These are phyloP conservation scores for Chlorella sorokiniana DNA, from an alignment of 139 green algal genomes.

Conservation along the genomic window DNA sequence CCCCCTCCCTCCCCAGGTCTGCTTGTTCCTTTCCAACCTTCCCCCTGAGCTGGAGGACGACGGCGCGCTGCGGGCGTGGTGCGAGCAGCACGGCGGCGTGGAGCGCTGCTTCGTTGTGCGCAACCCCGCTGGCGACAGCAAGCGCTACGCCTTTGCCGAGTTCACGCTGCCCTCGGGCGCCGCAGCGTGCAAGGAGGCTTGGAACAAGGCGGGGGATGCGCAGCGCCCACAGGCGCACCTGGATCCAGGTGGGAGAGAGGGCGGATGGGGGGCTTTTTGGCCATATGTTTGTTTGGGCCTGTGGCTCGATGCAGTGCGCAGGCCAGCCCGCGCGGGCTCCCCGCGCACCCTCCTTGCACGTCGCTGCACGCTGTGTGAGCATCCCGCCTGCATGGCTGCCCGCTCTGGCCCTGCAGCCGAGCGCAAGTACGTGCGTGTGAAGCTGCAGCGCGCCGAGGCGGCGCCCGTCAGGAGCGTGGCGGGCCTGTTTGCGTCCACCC, in stretches of 20 bases:
- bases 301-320: too few relatives aligned
- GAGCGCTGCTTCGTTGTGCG: slow-evolving; percentile 63
- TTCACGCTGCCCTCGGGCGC: slow-evolving; percentile 50
- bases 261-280: too few relatives aligned
- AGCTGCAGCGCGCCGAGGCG: slow-evolving; percentile 57
- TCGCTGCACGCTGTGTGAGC: too few relatives aligned
- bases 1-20: slow-evolving; percentile 12
- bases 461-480: slow-evolving; percentile 40
- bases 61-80: slow-evolving; percentile 27
- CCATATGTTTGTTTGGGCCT: too few relatives aligned
- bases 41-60: slow-evolving; percentile 40
- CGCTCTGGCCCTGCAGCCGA: background rate
- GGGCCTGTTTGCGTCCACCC: slow-evolving; percentile 53
- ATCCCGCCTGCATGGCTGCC: background rate
- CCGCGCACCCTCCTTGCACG: too few relatives aligned
- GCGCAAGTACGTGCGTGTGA: slow-evolving; percentile 21
- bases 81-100: slow-evolving; percentile 51
- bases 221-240: background rate
- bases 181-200: slow-evolving; percentile 49
- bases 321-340: too few relatives aligned
- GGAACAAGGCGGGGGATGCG: slow-evolving; percentile 29
- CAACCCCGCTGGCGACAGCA: slow-evolving; percentile 47
- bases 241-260: too few relatives aligned
- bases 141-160: slow-evolving; percentile 71
- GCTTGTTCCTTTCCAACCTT: slow-evolving; percentile 67